These are phyloP conservation scores for Yamadazyma spencermartinsiae DNA, from an alignment of 1,139 yeast genomes.

Conservation along the genomic window DNA sequence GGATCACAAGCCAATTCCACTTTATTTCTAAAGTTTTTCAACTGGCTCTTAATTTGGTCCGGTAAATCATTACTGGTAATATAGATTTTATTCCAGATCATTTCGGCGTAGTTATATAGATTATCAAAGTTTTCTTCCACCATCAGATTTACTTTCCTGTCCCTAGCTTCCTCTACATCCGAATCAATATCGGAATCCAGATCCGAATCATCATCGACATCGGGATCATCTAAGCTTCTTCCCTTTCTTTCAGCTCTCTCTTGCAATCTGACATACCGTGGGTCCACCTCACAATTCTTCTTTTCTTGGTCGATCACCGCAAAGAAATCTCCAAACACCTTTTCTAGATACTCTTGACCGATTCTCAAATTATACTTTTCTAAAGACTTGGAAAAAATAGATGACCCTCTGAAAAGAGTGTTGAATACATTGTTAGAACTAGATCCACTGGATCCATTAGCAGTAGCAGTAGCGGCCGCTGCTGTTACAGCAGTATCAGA, in stretches of 20 bases:
- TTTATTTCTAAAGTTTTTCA: constrained; percentile 57
- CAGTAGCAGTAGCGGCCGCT: constrained; percentile 5
- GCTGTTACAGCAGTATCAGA: constrained; percentile 4
- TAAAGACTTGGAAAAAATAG: constrained; percentile 75
- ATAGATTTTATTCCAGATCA: constrained; percentile 72
- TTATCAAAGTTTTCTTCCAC: constrained; percentile 53
- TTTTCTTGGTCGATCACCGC: constrained; percentile 51
- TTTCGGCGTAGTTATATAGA: constrained; percentile 56
- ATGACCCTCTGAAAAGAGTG: constrained; percentile 82
- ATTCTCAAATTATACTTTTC: constrained; percentile 75
- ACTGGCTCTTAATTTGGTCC: constrained; percentile 58
- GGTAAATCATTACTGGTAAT: constrained; percentile 79
- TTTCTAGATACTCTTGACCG: constrained; percentile 78
- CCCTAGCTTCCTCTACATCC: constrained; percentile 31
- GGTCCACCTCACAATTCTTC: constrained; percentile 77
- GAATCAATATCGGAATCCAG: constrained; percentile 30
- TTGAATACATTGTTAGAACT: constrained; percentile 54
- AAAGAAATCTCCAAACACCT: constrained; percentile 70
- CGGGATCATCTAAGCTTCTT: constrained; percentile 21
- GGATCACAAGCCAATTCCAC: constrained; percentile 65
- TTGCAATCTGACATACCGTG: constrained; percentile 48
- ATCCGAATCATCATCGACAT: constrained; percentile 24
- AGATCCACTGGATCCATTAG: constrained; percentile 8
- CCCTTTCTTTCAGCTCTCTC: constrained; percentile 35
- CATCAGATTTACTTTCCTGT: constrained; percentile 27